phyloP scores from a whole-genome alignment of 2,329 filamentous ascomycete genomes.

The Sphaerulina populicola region DNA sequence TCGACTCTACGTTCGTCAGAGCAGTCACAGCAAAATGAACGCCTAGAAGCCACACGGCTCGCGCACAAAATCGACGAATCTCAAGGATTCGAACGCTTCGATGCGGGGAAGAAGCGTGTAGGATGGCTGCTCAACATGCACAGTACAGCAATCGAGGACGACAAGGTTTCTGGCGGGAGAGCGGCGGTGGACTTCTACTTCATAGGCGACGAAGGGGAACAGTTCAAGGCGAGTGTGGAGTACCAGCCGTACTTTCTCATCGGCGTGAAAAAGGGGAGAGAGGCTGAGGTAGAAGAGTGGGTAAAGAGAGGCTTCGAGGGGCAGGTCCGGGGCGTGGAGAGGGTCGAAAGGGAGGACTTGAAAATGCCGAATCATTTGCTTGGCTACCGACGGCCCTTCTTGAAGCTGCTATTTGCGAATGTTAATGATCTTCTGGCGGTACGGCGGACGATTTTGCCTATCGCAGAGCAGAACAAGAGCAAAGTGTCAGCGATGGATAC shows the following conservation, averaged over 20 bases:
- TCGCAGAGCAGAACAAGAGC: conserved; percentile 95
- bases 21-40: conserved; percentile 85
- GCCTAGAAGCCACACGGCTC: conserved; percentile 73
- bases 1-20: conserved; percentile 66
- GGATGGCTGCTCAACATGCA: conserved; percentile 97
- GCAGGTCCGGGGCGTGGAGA: conserved; percentile 66
- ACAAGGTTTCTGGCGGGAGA: conserved; percentile 72
- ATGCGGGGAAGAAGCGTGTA: conserved; percentile 72
- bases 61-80: conserved; percentile 86
- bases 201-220: conserved; percentile 76
- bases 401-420: conserved; percentile 80
- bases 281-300: conserved; percentile 95
- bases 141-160: conserved; percentile 75
- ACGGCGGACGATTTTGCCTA: conserved; percentile 71
- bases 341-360: conserved; percentile 85
- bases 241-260: conserved; percentile 96
- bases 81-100: conserved; percentile 89
- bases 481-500: conserved; percentile 96
- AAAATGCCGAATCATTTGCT: conserved; percentile 76
- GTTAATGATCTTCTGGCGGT: conserved; percentile 79
- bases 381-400: conserved; percentile 79
- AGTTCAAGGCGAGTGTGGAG: conserved; percentile 92
- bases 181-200: conserved; percentile 96
- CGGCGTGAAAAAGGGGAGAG: conserved; percentile 76
- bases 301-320: conserved; percentile 70